phyloP scores from a whole-genome alignment of 768 basidiomycete species.

The Suillus luteus region DNA sequence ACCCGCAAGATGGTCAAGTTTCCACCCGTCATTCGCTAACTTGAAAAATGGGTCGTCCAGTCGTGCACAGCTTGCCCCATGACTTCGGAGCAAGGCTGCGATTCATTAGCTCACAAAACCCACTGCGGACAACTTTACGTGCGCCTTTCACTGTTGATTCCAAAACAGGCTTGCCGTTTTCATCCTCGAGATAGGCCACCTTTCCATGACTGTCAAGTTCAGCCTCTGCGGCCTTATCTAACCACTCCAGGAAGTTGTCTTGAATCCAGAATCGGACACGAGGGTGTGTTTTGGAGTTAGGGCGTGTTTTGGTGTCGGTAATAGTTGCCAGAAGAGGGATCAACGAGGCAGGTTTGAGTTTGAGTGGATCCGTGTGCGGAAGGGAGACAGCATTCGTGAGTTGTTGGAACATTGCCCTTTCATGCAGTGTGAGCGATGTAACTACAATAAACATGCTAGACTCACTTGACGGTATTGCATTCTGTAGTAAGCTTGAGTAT shows the following conservation, averaged over 20 bases:
- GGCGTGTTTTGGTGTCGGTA: not conserved
- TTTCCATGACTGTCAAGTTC: too few species aligned
- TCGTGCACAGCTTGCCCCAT: not conserved
- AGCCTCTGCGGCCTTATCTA: not conserved
- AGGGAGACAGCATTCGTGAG: not conserved
- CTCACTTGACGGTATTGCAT: constrained; percentile 1
- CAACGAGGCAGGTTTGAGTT: not conserved
- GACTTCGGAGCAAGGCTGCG: not conserved
- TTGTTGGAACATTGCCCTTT: not conserved
- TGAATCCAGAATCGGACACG: not conserved
- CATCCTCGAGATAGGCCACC: constrained; percentile 5
- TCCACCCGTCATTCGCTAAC: not conserved
- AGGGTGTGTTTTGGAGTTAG: not conserved
- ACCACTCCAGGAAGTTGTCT: not conserved
- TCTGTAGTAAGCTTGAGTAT: not conserved
- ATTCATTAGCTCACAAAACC: not conserved
- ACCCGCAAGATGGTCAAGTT: not conserved
- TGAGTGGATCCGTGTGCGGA: not conserved
- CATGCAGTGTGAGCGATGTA: too few species aligned
- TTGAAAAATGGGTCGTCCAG: not conserved
- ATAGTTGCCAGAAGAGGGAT: not conserved
- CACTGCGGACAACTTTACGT: not conserved
- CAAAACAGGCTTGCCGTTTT: not conserved
- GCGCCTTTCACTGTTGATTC: not conserved
- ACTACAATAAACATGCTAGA: too few species aligned